These are phyloP conservation scores for Tremellales sp. DNA, from an alignment of 1,284 basidiomycete genomes.

Conservation along the genomic window DNA sequence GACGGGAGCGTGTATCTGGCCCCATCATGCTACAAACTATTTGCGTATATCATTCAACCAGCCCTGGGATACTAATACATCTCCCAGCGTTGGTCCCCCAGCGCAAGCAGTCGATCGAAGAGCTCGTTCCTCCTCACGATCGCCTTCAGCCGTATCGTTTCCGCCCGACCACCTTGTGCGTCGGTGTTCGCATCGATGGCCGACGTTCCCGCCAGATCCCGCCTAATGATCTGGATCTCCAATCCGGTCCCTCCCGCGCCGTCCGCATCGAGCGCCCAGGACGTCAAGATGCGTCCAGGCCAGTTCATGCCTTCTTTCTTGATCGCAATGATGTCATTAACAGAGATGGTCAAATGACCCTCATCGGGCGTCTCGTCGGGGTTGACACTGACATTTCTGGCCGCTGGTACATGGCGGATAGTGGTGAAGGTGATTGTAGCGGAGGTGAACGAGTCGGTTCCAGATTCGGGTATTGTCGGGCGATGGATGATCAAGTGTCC, in stretches of 20 bases:
- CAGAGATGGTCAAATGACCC: constrained; percentile 13
- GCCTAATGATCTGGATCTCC: constrained; percentile 16
- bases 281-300: constrained; percentile 9
- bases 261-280: constrained; percentile 13
- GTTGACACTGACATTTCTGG: constrained; percentile 6
- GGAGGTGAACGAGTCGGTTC: constrained; percentile 3
- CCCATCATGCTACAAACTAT: no score
- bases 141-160: constrained; percentile 14
- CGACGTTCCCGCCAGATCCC: constrained; percentile 1
- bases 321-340: constrained; percentile 24
- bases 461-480: constrained; percentile 3
- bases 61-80: constrained; percentile 14
- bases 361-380: constrained; percentile 1
- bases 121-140: constrained; percentile 33
- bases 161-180: constrained; percentile 4
- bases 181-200: background rate
- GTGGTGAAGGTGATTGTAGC: constrained; percentile 26
- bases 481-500: constrained; percentile 31
- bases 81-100: constrained; percentile 32
- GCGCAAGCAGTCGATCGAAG: constrained; percentile 26
- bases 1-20: no score
- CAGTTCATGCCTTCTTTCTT: constrained; percentile 20
- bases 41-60: no score
- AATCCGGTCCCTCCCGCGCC: constrained; percentile 34
- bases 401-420: constrained; percentile 8